phyloP scores from a whole-genome alignment of 2,329 filamentous ascomycete genomes.

The Penicillium sp. region DNA sequence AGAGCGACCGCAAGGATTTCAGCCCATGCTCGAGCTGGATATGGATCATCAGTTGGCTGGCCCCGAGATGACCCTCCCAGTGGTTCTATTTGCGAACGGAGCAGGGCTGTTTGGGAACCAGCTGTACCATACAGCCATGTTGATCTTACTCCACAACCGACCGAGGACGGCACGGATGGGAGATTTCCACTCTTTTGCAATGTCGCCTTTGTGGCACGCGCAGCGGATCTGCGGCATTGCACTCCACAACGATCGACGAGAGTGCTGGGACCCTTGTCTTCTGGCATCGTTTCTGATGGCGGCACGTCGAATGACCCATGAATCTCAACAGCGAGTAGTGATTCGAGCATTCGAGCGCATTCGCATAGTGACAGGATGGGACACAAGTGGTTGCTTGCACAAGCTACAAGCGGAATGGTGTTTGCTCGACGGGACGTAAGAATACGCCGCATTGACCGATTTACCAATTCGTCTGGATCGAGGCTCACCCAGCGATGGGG shows the following conservation, averaged over 20 bases:
- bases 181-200: conserved; percentile 32
- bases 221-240: conserved; percentile 53
- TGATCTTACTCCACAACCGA: conserved; percentile 54
- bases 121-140: conserved; percentile 58
- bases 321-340: conserved; percentile 49
- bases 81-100: conserved; percentile 50
- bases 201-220: conserved; percentile 53
- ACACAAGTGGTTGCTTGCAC: conserved; percentile 18
- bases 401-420: conserved; percentile 26
- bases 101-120: conserved; percentile 53
- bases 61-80: conserved; percentile 28
- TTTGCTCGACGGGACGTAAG: conserved; percentile 21
- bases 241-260: conserved; percentile 48
- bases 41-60: conserved; percentile 25
- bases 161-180: conserved; percentile 46
- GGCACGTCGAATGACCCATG: conserved; percentile 51
- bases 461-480: background rate
- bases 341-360: conserved; percentile 43
- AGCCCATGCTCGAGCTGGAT: conserved; percentile 38
- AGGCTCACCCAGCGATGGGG: conserved; percentile 4
- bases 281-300: conserved; percentile 50
- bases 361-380: conserved; percentile 47
- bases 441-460: background rate
- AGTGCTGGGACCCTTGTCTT: conserved; percentile 53
- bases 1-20: conserved; percentile 29